Evolutionary conservation across 2,329 filamentous ascomycete species (phyloP).

Genomic region (Paraconiothyrium sp.): DNA sequence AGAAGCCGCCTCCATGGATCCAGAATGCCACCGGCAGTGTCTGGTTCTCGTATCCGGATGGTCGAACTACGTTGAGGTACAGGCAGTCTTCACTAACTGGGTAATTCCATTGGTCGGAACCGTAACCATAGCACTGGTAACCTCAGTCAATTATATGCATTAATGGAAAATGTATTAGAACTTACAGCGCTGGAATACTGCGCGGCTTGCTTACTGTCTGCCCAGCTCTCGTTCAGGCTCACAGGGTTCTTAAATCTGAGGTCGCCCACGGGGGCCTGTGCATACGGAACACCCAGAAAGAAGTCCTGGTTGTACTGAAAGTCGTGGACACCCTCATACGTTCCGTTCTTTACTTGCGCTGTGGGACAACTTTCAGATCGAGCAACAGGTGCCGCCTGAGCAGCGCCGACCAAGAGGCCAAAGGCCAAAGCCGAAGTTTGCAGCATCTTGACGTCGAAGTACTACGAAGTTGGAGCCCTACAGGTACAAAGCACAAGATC

Average conservation of each 20-base stretch:
- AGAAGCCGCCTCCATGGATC: constrained; percentile 64
- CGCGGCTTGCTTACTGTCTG: constrained; percentile 48
- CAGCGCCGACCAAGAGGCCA: constrained; percentile 2
- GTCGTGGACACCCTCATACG: constrained; percentile 48
- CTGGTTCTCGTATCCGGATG: constrained; percentile 43
- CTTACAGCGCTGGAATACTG: constrained; percentile 42
- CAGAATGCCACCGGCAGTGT: constrained; percentile 64
- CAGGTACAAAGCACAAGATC: neutral
- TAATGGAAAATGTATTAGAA: neutral
- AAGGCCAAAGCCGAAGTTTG: constrained; percentile 4
- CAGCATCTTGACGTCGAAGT: constrained; percentile 6
- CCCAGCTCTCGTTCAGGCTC: constrained; percentile 53
- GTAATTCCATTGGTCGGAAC: constrained; percentile 51
- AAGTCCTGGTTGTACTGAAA: constrained; percentile 53
- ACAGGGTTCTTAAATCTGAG: constrained; percentile 61
- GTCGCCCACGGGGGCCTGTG: constrained; percentile 39
- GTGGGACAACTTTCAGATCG: neutral
- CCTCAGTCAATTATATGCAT: constrained; percentile 24
- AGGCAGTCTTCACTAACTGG: constrained; percentile 62
- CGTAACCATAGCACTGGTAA: constrained; percentile 43
- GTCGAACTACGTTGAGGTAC: constrained; percentile 63
- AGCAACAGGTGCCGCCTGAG: neutral
- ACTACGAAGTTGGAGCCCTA: neutral
- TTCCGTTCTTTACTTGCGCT: constrained; percentile 49
- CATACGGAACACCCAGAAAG: constrained; percentile 61